Evolutionary conservation across 2,329 filamentous ascomycete species (phyloP).

Genomic region (Fusarium tanahbumbuense): DNA sequence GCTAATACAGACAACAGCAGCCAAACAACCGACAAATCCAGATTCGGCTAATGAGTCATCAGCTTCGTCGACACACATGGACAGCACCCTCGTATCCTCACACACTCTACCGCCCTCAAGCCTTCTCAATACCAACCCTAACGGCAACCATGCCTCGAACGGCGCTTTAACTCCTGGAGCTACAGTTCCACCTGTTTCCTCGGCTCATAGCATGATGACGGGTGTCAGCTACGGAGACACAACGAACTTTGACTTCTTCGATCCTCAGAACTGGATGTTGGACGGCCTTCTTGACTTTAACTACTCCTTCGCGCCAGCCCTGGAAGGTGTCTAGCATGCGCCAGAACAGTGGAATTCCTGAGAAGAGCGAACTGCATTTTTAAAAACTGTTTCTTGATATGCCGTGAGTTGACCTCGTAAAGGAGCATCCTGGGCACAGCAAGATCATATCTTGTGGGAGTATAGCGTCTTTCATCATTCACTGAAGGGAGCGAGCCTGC

Average conservation of each 20-base stretch:
- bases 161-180: conserved; percentile 65
- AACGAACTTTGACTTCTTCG: conserved; percentile 86
- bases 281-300: conserved; percentile 87
- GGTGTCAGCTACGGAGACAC: conserved; percentile 72
- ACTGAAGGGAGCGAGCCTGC: conserved; percentile 2
- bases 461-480: background rate
- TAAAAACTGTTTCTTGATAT: background rate
- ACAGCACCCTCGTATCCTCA: conserved; percentile 66
- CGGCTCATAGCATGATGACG: conserved; percentile 59
- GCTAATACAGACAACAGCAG: conserved; percentile 59
- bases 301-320: conserved; percentile 68
- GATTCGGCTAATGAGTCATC: conserved; percentile 81
- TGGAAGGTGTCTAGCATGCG: conserved; percentile 62
- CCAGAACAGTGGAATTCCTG: conserved; percentile 2
- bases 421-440: conserved; percentile 3
- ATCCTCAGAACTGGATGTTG: conserved; percentile 93
- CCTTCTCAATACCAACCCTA: conserved; percentile 52
- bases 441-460: conserved; percentile 6
- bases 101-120: conserved; percentile 56
- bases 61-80: conserved; percentile 73
- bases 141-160: conserved; percentile 51
- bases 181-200: conserved; percentile 55
- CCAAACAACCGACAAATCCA: conserved; percentile 88
- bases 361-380: conserved; percentile 5
- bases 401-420: conserved; percentile 21